Evolutionary conservation across 495 filamentous ascomycete species (phyloP).

Genomic region (Trichodelitschia bisporula): DNA sequence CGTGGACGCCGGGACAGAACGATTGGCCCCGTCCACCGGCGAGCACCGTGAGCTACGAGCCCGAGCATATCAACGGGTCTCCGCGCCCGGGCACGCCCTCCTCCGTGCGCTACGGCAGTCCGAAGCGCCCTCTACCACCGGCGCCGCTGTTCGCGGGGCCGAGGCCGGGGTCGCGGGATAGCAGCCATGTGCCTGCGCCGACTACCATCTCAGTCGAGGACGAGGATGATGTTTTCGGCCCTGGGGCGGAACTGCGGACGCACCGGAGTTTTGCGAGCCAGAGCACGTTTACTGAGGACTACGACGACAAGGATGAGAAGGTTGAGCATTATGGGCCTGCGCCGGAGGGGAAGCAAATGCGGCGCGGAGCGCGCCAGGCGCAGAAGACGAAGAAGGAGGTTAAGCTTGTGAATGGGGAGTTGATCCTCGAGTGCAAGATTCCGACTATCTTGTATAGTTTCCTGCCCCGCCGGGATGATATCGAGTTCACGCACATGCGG

Average conservation of each 20-base stretch:
- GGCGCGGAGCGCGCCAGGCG: constrained; percentile 55
- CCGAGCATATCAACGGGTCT: constrained; percentile 65
- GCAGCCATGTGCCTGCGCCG: constrained; percentile 20
- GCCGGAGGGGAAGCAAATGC: constrained; percentile 60
- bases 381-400: constrained; percentile 91
- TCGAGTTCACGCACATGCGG: constrained; percentile 99
- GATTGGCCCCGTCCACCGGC: constrained; percentile 48
- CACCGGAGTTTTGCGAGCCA: constrained; percentile 40
- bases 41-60: constrained; percentile 49
- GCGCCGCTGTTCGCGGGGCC: constrained; percentile 55
- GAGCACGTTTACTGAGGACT: constrained; percentile 37
- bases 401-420: constrained; percentile 82
- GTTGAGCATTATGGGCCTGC: constrained; percentile 60
- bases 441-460: constrained; percentile 94
- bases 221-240: constrained; percentile 55
- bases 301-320: constrained; percentile 17
- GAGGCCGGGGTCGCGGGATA: constrained; percentile 19
- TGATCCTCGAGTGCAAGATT: constrained; percentile 96
- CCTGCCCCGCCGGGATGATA: constrained; percentile 68
- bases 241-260: constrained; percentile 26
- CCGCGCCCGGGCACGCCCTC: constrained; percentile 80
- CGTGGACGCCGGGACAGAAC: constrained; percentile 49
- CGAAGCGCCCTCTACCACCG: constrained; percentile 68
- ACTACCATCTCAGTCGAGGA: constrained; percentile 26
- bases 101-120: constrained; percentile 52